Base-by-base conservation (phyloP, 139 green algal genomes). In the Chlorella sp. region DNA sequence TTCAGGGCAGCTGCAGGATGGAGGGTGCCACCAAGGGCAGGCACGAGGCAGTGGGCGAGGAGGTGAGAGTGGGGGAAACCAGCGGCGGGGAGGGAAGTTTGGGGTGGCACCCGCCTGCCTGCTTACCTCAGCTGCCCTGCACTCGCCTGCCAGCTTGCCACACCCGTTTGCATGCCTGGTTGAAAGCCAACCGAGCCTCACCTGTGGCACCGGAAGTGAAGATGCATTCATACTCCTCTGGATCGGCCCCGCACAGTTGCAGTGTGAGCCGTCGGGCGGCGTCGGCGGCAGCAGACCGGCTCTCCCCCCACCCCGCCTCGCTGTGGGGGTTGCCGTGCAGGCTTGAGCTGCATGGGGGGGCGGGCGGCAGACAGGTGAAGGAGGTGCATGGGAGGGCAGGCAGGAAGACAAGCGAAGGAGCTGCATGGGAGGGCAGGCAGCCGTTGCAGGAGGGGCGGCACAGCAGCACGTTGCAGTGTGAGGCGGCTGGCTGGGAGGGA, bases 1-100 rank as follows among this genome's bases (percentile, higher is more conserved):
- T 95, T 96, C 24, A 99, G 90, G 0, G 95, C 96, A 12, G 94
- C 86, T 90, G 86, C 86, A 79, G 24, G 30, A 7, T 11, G 19
- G 40, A 12, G 36, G 66, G 37, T 14, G 30, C 15, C 64, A 37
- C 24, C 22, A 60, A 9, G 57, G 18, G 34, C 34, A 76, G 81
- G 32, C 79, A 84, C 19, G 34, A 57, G 34, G 21, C 76, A 60
- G 15, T 30, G 2, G 21, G 73, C n/a, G 26, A 9, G 7, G 48
- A 9, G 48, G 9, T 9, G 48, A 57, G 37, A 3, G 3, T 36
- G 32, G 32, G 71, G 39, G 36, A 61, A 30, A 57, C 32, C 12
- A 18, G 15, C 15, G 60, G 60, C 60, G 60, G 60, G 60, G 15
- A 68, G 60, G 60, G n/a, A n/a, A n/a, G n/a, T n/a, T n/a, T n/a